phyloP scores from a whole-genome alignment of 441 rosid genomes.

The Hura crepitans region DNA sequence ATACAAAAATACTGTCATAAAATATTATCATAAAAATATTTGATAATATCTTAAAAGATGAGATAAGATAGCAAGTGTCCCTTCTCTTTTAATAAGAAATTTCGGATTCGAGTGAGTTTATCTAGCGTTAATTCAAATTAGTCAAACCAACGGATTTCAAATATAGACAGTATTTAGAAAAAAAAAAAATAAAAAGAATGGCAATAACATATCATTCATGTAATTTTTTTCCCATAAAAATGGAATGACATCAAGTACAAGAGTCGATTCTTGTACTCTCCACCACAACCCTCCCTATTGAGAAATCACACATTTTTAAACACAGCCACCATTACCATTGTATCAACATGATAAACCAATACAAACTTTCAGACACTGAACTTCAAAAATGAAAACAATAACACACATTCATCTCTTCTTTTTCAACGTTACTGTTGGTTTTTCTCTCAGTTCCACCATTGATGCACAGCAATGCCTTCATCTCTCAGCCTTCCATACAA shows the following conservation, averaged over 20 bases:
- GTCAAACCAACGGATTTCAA: too few species aligned
- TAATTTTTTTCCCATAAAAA: not conserved
- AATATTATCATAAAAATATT: too few species aligned
- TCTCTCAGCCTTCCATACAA: slow-evolving; percentile 24
- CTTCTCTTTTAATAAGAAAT: too few species aligned
- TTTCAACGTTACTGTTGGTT: not conserved
- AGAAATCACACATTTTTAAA: not conserved
- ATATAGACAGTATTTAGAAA: too few species aligned
- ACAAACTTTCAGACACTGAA: not conserved
- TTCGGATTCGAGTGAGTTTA: too few species aligned
- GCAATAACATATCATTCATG: too few species aligned
- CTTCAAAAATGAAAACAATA: not conserved
- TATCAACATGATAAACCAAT: not conserved
- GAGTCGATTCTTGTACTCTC: not conserved
- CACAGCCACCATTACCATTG: not conserved
- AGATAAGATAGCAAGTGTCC: too few species aligned
- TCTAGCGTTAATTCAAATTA: too few species aligned
- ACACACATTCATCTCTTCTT: too few species aligned
- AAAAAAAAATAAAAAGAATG: too few species aligned
- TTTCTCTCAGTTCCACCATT: slow-evolving; percentile 20
- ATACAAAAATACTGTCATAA: too few species aligned
- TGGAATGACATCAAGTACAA: slow-evolving; percentile 2
- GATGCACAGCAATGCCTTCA: slow-evolving; percentile 21
- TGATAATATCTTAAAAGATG: too few species aligned
- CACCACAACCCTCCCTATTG: not conserved